Conservation (phyloP, 2,329 filamentous ascomycete genomes). For the Leptographium procerum region DNA sequence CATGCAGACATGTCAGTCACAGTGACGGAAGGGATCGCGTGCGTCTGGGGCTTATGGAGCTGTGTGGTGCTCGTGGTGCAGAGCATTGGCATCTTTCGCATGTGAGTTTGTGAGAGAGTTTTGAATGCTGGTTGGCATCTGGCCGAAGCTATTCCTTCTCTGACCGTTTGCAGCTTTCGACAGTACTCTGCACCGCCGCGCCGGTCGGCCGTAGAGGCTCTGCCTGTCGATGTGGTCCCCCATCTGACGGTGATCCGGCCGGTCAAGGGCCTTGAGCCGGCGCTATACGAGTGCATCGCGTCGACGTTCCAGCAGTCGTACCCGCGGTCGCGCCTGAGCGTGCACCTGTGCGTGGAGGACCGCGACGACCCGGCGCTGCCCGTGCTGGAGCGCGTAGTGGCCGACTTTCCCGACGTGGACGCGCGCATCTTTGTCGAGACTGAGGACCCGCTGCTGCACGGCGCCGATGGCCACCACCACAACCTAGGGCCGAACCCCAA, state of each 20-base stretch:
- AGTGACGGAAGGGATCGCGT: constrained; percentile 5
- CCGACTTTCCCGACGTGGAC: constrained; percentile 72
- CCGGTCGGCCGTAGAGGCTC: constrained; percentile 38
- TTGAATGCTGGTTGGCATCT: no score
- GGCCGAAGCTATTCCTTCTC: no score
- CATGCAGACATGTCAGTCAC: constrained; percentile 7
- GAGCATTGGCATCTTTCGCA: constrained; percentile 40
- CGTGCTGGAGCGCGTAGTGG: constrained; percentile 57
- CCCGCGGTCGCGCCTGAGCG: constrained; percentile 60
- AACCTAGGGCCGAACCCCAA: constrained; percentile 93
- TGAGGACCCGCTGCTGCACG: constrained; percentile 12
- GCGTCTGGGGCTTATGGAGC: constrained; percentile 32
- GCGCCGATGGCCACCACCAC: constrained; percentile 36
- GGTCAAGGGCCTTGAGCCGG: constrained; percentile 82
- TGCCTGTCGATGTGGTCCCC: constrained; percentile 47
- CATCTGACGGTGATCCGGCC: constrained; percentile 87
- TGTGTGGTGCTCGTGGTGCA: constrained; percentile 41
- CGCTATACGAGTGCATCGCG: constrained; percentile 83
- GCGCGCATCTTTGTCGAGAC: constrained; percentile 42
- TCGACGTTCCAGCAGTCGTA: constrained; percentile 78
- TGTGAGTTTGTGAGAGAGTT: constrained; percentile 34
- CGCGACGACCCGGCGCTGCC: constrained; percentile 66
- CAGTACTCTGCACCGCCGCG: constrained; percentile 38
- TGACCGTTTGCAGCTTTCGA: constrained; percentile 31
- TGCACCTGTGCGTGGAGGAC: constrained; percentile 73